Conservation (phyloP, 2,329 filamentous ascomycete genomes). For the Tolypocladium sp. region DNA sequence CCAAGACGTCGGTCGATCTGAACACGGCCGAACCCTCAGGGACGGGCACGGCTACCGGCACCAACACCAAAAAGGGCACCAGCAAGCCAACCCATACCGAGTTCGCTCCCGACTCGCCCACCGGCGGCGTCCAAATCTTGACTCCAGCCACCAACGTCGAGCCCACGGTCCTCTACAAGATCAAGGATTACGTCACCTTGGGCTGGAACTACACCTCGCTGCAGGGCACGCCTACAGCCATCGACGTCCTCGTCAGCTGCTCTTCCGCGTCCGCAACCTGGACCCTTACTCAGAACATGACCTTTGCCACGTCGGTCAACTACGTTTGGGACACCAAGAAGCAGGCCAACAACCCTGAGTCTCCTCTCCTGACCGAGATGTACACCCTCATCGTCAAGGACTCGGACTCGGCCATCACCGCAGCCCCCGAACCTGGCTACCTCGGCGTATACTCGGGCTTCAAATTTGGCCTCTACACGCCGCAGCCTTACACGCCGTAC, state of each 20-base stretch:
- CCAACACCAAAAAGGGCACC: constrained; percentile 14
- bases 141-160: constrained; percentile 36
- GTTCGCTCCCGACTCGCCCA: constrained; percentile 35
- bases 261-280: constrained; percentile 42
- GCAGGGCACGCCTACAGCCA: constrained; percentile 45
- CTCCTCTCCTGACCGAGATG: constrained; percentile 41
- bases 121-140: constrained; percentile 43
- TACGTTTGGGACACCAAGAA: constrained; percentile 51
- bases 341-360: constrained; percentile 33
- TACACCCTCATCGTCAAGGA: constrained; percentile 58
- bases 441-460: constrained; percentile 39
- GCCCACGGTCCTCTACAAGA: constrained; percentile 46
- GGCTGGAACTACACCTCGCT: constrained; percentile 59
- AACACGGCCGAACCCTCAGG: constrained; percentile 27
- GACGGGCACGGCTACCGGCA: constrained; percentile 15
- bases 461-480: constrained; percentile 49
- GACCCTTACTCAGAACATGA: constrained; percentile 56
- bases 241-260: constrained; percentile 52
- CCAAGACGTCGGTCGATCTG: constrained; percentile 21
- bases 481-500: constrained; percentile 40
- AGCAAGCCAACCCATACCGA: constrained; percentile 23
- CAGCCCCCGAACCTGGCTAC: constrained; percentile 46
- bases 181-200: constrained; percentile 50
- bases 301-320: constrained; percentile 38
- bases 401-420: constrained; percentile 39